These are phyloP conservation scores for Dendryphion nanum DNA, from an alignment of 2,329 filamentous ascomycete genomes.

Conservation along the genomic window DNA sequence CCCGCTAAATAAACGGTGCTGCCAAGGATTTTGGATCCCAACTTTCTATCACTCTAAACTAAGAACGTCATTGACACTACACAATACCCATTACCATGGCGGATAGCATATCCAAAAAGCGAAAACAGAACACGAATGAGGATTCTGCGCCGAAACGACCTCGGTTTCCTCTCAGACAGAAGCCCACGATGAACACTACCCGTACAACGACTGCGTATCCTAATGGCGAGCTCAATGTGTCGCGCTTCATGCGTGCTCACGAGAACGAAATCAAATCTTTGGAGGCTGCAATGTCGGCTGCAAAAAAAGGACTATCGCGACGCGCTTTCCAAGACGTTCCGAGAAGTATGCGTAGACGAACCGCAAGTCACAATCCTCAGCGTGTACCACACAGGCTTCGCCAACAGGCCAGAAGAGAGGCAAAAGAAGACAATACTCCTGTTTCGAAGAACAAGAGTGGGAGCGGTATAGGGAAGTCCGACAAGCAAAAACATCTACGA, in stretches of 20 bases:
- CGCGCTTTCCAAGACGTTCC: conserved; percentile 92
- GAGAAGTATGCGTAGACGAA: conserved; percentile 76
- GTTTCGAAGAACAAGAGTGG: conserved; percentile 66
- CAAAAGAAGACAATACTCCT: conserved; percentile 88
- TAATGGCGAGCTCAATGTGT: conserved; percentile 78
- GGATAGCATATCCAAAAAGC: conserved; percentile 15
- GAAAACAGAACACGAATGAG: conserved; percentile 8
- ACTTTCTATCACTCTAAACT: too few relatives aligned
- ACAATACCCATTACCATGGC: too few relatives aligned
- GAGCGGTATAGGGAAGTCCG: conserved; percentile 51
- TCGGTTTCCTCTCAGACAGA: conserved; percentile 22
- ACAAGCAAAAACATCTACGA: conserved; percentile 54
- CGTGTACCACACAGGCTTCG: conserved; percentile 78
- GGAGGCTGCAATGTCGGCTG: conserved; percentile 75
- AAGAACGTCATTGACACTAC: too few relatives aligned
- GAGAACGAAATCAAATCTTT: conserved; percentile 87
- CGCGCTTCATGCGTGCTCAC: conserved; percentile 78
- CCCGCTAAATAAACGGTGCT: too few relatives aligned
- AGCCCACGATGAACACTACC: conserved; percentile 28
- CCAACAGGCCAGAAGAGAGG: conserved; percentile 67
- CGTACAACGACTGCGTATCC: conserved; percentile 52
- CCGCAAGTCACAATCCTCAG: conserved; percentile 93
- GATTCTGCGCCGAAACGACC: conserved; percentile 16
- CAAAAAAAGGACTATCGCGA: conserved; percentile 62
- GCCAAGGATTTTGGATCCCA: too few relatives aligned